These are phyloP conservation scores for Venturia oleaginea DNA, from an alignment of 2,329 filamentous ascomycete species.

Conservation along the genomic window DNA sequence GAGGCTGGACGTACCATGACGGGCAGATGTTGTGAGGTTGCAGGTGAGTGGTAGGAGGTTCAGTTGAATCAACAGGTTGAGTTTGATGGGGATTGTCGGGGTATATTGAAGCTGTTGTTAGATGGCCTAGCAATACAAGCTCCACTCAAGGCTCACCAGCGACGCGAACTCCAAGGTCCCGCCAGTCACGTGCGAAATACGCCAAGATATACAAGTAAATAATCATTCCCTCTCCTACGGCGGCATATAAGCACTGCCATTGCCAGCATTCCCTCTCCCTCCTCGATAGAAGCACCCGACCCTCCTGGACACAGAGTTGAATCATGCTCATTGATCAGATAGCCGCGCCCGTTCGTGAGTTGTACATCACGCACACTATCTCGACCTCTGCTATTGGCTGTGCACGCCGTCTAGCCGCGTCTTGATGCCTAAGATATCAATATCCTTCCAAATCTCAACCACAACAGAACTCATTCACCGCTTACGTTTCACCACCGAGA, in stretches of 20 bases:
- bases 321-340: not conserved
- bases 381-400: not conserved
- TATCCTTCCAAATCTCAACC: not conserved
- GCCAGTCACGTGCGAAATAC: not conserved
- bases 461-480: not conserved
- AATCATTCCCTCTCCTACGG: not conserved
- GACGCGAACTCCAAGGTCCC: not conserved
- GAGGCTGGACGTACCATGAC: constrained; percentile 2
- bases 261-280: not conserved
- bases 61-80: not conserved
- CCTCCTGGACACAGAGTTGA: not conserved
- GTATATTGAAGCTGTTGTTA: not conserved
- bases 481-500: not conserved
- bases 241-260: too few relatives aligned
- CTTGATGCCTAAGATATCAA: not conserved
- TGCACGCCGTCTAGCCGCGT: not conserved
- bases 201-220: not conserved
- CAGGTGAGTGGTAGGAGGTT: not conserved
- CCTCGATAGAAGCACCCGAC: too few relatives aligned
- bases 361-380: not conserved
- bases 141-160: not conserved
- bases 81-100: not conserved
- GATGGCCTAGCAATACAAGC: too few relatives aligned
- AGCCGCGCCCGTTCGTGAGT: constrained; percentile 4
- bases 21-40: not conserved